These are phyloP conservation scores for Globisporangium spiculum DNA, from an alignment of 352 stramenopile species.

Conservation along the genomic window DNA sequence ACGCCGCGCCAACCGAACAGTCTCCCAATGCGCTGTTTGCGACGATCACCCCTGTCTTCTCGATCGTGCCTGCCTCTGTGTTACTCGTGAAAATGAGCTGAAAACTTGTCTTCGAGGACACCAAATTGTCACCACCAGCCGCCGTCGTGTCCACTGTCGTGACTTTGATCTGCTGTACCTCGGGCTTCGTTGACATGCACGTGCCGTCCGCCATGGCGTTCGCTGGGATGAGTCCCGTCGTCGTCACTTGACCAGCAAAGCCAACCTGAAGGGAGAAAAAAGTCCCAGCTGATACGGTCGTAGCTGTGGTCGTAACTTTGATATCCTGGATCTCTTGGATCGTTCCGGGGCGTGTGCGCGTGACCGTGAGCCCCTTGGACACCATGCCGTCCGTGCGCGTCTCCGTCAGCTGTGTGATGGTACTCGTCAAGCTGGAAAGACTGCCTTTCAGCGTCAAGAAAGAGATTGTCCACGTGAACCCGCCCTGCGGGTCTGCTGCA, in stretches of 20 bases:
- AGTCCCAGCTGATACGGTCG: constrained; percentile 30
- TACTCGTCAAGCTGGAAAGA: constrained; percentile 31
- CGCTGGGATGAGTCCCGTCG: constrained; percentile 83
- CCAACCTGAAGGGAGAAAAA: constrained; percentile 46
- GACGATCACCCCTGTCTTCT: constrained; percentile 75
- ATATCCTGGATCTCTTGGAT: constrained; percentile 69
- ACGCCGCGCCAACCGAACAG: constrained; percentile 64
- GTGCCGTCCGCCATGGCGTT: constrained; percentile 58
- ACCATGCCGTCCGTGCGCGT: constrained; percentile 41
- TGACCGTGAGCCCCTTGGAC: constrained; percentile 52
- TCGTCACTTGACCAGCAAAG: constrained; percentile 41
- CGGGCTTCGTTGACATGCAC: constrained; percentile 61
- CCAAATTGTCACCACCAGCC: constrained; percentile 83
- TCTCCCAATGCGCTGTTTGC: constrained; percentile 77
- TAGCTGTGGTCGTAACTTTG: constrained; percentile 43
- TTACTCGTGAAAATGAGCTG: constrained; percentile 87
- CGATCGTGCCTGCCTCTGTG: constrained; percentile 36
- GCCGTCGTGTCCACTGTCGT: constrained; percentile 90
- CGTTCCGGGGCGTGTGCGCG: constrained; percentile 39
- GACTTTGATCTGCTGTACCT: constrained; percentile 91
- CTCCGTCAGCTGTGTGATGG: constrained; percentile 40
- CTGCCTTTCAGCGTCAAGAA: constrained; percentile 80
- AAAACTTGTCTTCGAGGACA: constrained; percentile 85
- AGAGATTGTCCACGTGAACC: constrained; percentile 94
- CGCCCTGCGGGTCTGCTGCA: constrained; percentile 74